Base-by-base conservation (phyloP, 345 rosid genomes). In the Eucalyptus tenuipes region DNA sequence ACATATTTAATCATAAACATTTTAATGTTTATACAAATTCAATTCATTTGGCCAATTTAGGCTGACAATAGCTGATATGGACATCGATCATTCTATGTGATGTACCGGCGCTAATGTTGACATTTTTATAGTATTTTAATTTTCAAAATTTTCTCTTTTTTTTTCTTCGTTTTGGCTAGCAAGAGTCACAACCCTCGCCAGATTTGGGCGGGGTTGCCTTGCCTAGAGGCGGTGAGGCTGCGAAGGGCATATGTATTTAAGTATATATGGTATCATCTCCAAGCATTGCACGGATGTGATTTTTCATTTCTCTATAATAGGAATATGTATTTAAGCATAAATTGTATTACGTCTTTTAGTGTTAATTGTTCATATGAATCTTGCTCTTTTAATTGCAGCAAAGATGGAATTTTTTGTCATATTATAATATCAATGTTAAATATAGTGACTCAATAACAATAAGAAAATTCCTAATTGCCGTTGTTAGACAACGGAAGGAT, bases 41-140 rank as follows among this genome's bases (percentile, higher is more conserved):
- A 55, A 55, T 24, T 10, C 1, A 2, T 55, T 24, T 55, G 1
- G 0, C 1, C 0, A 55, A 55, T 55, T 55, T 55, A 55, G 13
- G 13, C 1, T 25, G 3, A 25, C 13, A 24, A 24, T 55, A 24
- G 3, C 1, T 24, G 3, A 55, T 3, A 55, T 24, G 2, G 11
- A 55, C 29, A 22, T 10, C 1, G 0, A 25, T 22, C 6, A 55
- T 55, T 24, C 0, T 55, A 55, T 55, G 0, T 55, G 61, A 22
- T 0, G 3, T 22, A 55, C 3, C 0, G 1, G 0, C 0, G 2
- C 0, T 10, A 0, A 55, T 1, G 1, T 55, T 55, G 29, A 24
- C 29, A 24, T 55, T 55, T 55, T 55, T 55, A 55, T 55, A 55
- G 10, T 24, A 53, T 53, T 53, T 4, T 53, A 8, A 53, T 53